phyloP scores from a whole-genome alignment of 2,329 filamentous ascomycete genomes.

The Colletotrichum phormii region DNA sequence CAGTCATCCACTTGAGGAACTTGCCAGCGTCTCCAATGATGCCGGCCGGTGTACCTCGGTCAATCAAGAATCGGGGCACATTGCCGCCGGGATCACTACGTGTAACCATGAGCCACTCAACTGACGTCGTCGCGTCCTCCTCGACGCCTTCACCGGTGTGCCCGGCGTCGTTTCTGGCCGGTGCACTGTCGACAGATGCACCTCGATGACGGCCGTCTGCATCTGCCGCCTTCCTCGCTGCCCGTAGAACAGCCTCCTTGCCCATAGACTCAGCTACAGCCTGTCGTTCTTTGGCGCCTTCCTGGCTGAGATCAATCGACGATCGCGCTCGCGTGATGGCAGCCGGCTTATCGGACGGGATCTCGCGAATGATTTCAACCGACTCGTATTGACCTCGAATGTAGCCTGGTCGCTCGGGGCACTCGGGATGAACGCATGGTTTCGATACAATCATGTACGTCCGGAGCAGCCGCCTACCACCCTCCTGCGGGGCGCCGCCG shows the following conservation, averaged over 20 bases:
- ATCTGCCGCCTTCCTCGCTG: conserved; percentile 45
- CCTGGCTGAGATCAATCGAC: conserved; percentile 54
- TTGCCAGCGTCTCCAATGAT: conserved; percentile 84
- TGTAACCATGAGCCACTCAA: conserved; percentile 96
- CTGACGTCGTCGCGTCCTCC: conserved; percentile 52
- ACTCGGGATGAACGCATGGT: conserved; percentile 82
- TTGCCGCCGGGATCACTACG: conserved; percentile 89
- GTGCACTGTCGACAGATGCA: conserved; percentile 32
- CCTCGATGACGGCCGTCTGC: conserved; percentile 42
- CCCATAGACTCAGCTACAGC: conserved; percentile 44
- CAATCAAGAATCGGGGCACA: conserved; percentile 91
- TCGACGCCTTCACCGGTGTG: conserved; percentile 21
- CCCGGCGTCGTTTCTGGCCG: conserved; percentile 45
- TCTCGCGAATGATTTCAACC: conserved; percentile 89
- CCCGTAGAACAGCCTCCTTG: conserved; percentile 56
- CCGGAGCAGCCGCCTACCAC: conserved; percentile 60
- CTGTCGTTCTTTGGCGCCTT: conserved; percentile 45
- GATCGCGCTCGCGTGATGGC: conserved; percentile 55
- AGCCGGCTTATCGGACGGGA: conserved; percentile 66
- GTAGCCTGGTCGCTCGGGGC: conserved; percentile 76
- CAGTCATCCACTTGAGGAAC: conserved; percentile 79
- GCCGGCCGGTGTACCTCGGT: conserved; percentile 84
- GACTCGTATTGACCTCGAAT: conserved; percentile 91
- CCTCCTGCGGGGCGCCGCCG: conserved; percentile 46
- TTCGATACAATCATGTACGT: conserved; percentile 91